Evolutionary conservation across 345 rosid species (phyloP), one percentile per base, ranked within the genome.

Genomic region (Melaleuca quinquenervia): DNA sequence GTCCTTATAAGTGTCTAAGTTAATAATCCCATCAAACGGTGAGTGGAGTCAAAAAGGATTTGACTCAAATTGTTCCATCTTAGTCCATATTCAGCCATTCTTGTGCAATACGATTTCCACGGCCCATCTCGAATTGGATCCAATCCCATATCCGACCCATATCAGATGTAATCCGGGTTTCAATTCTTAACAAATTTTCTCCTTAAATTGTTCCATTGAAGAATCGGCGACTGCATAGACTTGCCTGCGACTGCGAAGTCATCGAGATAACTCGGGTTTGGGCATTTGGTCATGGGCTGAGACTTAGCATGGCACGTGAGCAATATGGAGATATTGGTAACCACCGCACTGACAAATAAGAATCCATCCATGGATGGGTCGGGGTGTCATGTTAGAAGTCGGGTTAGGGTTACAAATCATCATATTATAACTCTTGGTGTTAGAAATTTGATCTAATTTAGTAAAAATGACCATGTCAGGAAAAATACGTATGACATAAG

Each of bases 101-200:
- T 1, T 13, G 15, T 60, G 16, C 16, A 27, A 60, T 62, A 15
- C 44, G 29, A 62, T 62, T 62, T 62, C 36, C 3, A 8, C 11
- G 16, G 15, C 5, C 20, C 32, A 7, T 27, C 41, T 0, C 0
- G 2, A 60, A 5, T 6, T 13, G 32, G 32, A 60, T 0, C 13
- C 1, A 26, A 56, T 6, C 27, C 0, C 6, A 24, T 41, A 56
- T 14, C 3, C 24, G 26, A 11, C 6, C 6, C 26, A 56, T 56
- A 26, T 24, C 26, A 56, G 62, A 56, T 0, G 13, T 6, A 26
- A 5, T 1, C 27, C 1, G 62, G 26, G 15, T n/a, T 24, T n/a
- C 7, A 24, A 55, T 24, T 55, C 26, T 24, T 55, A 26, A 6
- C 62, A 56, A 11, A 1, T 24, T 56, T 56, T 26, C 60, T 10